Conservation (phyloP, 345 rosid species). For the Boechera stricta region DNA sequence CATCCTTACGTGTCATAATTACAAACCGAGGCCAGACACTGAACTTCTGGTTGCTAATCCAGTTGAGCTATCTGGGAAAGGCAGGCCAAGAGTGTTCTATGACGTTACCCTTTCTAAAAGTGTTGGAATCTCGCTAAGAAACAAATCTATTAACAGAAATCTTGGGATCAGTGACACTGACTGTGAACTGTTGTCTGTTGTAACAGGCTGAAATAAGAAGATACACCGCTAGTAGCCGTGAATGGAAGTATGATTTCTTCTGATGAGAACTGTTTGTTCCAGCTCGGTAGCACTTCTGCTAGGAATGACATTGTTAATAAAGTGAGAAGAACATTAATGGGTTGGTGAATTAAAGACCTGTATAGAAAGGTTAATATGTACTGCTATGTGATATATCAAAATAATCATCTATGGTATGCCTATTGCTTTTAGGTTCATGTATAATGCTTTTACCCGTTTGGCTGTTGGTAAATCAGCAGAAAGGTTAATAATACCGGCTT, state of each 20-base stretch:
- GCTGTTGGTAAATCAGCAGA: no score
- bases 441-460: not conserved
- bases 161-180: not conserved
- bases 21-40: slow-evolving; percentile 74
- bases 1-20: slow-evolving; percentile 79
- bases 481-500: no score
- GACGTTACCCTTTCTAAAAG: slow-evolving; percentile 76
- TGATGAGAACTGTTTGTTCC: slow-evolving; percentile 58
- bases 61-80: slow-evolving; percentile 80
- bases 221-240: slow-evolving; percentile 57
- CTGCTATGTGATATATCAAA: not conserved
- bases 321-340: slow-evolving; percentile 82
- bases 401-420: not conserved
- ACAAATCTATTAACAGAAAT: not conserved
- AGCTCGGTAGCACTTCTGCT: slow-evolving; percentile 46
- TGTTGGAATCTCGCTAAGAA: slow-evolving; percentile 75
- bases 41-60: slow-evolving; percentile 90
- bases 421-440: not conserved
- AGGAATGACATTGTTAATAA: slow-evolving; percentile 67
- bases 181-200: not conserved
- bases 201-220: slow-evolving; percentile 86
- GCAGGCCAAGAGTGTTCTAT: slow-evolving; percentile 87
- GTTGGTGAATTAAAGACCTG: slow-evolving; percentile 57
- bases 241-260: slow-evolving; percentile 92
- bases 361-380: not conserved